Conservation (phyloP, 495 filamentous ascomycete genomes). For the Neurospora terricola region DNA sequence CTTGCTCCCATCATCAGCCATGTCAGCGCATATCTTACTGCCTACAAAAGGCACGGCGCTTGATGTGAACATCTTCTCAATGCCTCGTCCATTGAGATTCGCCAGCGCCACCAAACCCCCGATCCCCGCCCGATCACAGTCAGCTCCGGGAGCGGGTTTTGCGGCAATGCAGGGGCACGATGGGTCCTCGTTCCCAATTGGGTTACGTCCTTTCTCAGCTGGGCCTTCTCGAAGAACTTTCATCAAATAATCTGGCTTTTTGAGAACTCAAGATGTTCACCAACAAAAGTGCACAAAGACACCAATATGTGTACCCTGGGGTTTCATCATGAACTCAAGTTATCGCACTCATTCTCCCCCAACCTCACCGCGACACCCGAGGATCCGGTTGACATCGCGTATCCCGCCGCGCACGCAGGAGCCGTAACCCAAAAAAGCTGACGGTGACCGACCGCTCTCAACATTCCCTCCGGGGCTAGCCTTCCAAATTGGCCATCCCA, state of each 20-base stretch:
- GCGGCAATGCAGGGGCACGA: background rate
- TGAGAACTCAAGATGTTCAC: background rate
- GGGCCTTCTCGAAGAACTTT: background rate
- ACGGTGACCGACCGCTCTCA: background rate
- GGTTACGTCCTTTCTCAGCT: background rate
- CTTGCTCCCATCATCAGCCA: background rate
- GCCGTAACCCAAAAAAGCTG: background rate
- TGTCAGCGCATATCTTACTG: background rate
- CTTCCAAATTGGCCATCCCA: background rate
- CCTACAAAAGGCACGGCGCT: background rate
- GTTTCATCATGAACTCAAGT: background rate
- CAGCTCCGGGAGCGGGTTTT: background rate
- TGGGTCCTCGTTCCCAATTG: background rate
- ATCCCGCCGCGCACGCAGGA: background rate
- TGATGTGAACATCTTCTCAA: background rate
- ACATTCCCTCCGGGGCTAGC: background rate
- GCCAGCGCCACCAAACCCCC: background rate
- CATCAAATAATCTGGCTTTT: background rate
- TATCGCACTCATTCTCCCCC: background rate
- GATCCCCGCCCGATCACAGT: background rate
- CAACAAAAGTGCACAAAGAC: background rate
- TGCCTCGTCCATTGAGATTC: background rate
- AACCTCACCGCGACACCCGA: background rate
- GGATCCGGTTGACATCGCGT: background rate
- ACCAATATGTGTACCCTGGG: background rate